Percentiles rank a stretch among this genome's conserved stretches.
These are phyloP conservation scores for Lipomyces orientalis DNA, from an alignment of 805 yeast species.

Conservation along the genomic window DNA sequence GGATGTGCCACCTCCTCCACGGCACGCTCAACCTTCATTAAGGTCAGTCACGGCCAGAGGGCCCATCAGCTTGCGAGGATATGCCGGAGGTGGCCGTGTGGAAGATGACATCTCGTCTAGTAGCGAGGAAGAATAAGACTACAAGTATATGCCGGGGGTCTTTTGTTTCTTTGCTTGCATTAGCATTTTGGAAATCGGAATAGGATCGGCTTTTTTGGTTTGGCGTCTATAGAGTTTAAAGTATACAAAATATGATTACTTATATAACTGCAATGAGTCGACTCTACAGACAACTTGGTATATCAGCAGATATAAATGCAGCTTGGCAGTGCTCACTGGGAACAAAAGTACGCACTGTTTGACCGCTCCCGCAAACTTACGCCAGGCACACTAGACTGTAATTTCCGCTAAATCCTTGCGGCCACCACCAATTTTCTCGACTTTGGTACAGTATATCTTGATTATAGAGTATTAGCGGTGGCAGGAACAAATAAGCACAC, in stretches of 20 bases:
- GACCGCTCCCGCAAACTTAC: too few species aligned
- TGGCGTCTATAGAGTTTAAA: not conserved
- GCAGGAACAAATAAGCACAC: not conserved
- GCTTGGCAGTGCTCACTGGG: too few species aligned
- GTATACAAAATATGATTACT: not conserved
- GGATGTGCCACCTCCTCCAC: not conserved
- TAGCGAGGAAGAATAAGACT: slow-evolving; percentile 37
- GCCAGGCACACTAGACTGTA: too few species aligned
- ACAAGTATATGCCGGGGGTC: not conserved
- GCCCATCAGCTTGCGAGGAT: slow-evolving; percentile 40
- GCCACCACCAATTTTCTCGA: too few species aligned
- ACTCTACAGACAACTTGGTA: too few species aligned
- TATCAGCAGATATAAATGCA: too few species aligned
- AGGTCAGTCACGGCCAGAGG: slow-evolving; percentile 9
- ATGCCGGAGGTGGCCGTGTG: slow-evolving; percentile 31
- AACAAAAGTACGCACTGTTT: too few species aligned
- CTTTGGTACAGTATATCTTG: too few species aligned
- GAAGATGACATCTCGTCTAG: slow-evolving; percentile 39
- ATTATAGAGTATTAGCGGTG: too few species aligned
- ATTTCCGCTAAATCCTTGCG: too few species aligned
- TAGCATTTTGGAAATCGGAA: not conserved
- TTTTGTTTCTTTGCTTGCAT: not conserved
- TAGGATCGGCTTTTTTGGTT: not conserved
- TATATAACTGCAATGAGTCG: too few species aligned
- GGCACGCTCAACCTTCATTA: not conserved